Evolutionary conservation across 1,284 basidiomycete species (phyloP), one percentile per base, ranked within the genome.

Genomic region (Wolfiporia cocos): DNA sequence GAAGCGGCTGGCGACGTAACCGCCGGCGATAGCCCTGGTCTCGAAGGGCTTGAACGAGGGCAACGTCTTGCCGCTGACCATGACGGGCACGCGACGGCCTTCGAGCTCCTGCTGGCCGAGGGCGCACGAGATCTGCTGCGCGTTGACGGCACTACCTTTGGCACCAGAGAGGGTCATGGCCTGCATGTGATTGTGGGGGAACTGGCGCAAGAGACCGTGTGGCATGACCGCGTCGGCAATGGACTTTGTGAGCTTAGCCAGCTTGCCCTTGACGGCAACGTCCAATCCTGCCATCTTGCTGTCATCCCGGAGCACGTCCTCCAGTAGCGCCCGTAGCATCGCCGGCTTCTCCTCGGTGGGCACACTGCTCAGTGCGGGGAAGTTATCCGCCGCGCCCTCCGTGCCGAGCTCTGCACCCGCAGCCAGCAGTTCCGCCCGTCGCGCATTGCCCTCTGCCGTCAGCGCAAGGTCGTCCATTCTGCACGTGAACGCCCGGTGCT

Each of bases 151-250:
- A 52, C 91, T 95, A 48, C 96, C 96, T 67, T 99, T 99, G 43
- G 96, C 96, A 56, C 96, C 96, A 34, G 96, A 97, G 43, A 92
- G 81, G 4, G 95, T 98, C 96, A 99, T 99, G 50, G 89, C 86
- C 66, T 99, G 95, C 96, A 99, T 99, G 78, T 99, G 88, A 68
- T 99, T 99, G 62, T 93, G 82, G 21, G 96, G 96, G 73, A 99
- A 99, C 48, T 86, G 84, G 55, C 92, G 90, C 49, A 90, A 73
- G 29, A 99, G 78, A 38, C 88, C 88, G 39, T 79, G 69, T n/a
- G 96, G 96, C 54, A 99, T 78, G 57, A 88, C 88, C n/a, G 81
- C 75, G 58, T 94, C 84, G 17, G 92, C 87, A 42, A 96, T 92
- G 2, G 91, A 85, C 53, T 90, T 86, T 46, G 92, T 96, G 58